Evolutionary conservation across 306 rosid genomes (phyloP).

Genomic region (Trichosanthes truncata): DNA sequence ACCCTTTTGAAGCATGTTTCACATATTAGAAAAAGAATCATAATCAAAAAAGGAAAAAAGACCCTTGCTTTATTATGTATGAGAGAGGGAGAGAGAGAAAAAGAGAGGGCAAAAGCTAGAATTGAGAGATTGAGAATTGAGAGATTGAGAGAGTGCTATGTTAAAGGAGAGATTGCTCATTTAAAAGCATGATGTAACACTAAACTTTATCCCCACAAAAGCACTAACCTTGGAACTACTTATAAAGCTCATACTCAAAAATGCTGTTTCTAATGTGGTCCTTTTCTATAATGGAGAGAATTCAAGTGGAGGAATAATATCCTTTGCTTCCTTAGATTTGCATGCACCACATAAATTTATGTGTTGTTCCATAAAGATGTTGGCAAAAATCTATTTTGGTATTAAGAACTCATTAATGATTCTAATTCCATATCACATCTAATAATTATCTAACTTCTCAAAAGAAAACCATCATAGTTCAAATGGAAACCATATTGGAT

Average conservation of each 20-base stretch:
- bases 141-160: background rate
- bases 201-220: background rate
- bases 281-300: background rate
- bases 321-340: background rate
- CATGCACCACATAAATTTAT: background rate
- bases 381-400: background rate
- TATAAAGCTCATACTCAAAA: background rate
- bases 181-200: background rate
- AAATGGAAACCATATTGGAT: no score
- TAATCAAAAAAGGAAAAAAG: background rate
- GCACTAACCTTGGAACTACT: slow-evolving; percentile 1
- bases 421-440: background rate
- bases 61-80: background rate
- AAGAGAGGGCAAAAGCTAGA: background rate
- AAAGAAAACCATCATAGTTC: no score
- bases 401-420: background rate
- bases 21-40: background rate
- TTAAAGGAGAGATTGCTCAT: background rate
- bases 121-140: background rate
- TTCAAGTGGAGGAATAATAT: background rate
- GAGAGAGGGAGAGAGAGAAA: background rate
- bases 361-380: background rate
- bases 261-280: background rate
- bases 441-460: no score
- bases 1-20: background rate